Percentiles rank a stretch among this genome's conserved stretches.
Conservation (phyloP, 2,329 filamentous ascomycete species). For the Verruconis gallopava region DNA sequence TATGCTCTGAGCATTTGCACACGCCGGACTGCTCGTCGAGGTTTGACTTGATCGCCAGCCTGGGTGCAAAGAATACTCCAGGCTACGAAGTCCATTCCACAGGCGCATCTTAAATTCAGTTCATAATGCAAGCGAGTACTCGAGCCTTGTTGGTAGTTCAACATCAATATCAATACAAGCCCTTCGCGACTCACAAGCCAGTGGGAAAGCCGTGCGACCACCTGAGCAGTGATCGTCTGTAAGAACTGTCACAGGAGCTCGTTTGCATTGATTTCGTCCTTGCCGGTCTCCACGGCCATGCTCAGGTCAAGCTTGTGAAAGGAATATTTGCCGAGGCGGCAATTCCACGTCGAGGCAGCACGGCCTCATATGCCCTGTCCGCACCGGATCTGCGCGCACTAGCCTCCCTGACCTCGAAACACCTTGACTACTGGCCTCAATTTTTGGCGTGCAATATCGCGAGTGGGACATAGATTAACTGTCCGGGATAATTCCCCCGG, state of each 20-base stretch:
- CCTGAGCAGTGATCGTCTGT: no score
- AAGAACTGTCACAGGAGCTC: neutral
- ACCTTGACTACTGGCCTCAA: neutral
- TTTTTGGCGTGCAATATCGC: neutral
- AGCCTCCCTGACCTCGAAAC: neutral
- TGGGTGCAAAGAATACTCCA: no score
- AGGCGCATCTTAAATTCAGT: no score
- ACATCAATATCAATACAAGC: no score
- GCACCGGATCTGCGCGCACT: neutral
- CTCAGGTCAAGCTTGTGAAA: neutral
- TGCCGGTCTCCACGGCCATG: neutral
- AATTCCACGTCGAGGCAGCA: neutral
- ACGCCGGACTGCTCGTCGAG: neutral
- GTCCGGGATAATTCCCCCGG: slow-evolving; percentile 5
- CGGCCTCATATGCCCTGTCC: neutral
- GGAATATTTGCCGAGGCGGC: neutral
- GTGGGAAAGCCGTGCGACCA: no score
- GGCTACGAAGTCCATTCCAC: no score
- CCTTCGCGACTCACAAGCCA: no score
- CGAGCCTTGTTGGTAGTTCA: no score
- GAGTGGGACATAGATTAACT: slow-evolving; percentile 8
- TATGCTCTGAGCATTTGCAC: neutral
- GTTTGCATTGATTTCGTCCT: neutral
- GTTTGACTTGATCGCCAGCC: neutral
- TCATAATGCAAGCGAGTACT: no score